Base-by-base conservation (phyloP, 306 rosid genomes). In the Trifolium dubium region DNA sequence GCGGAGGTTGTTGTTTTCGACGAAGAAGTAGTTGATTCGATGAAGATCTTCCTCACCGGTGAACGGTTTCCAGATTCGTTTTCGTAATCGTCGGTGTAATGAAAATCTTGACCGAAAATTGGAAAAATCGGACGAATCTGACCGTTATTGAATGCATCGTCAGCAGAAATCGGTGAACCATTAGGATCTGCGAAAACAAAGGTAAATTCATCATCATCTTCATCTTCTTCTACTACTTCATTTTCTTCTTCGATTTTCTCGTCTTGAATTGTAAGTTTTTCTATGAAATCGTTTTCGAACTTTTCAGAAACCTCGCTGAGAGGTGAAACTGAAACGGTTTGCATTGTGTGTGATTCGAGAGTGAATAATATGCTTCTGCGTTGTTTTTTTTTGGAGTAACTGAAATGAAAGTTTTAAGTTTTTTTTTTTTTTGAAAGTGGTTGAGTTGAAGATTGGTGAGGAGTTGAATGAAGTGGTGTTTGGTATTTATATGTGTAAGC, bases 41-140 rank as follows among this genome's bases (percentile, higher is more conserved):
- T 64, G 39, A 93, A 91, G 1, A 92, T 34, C 81, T 79, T 92
- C 82, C 50, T 89, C 66, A 91, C 3, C 23, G 88, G 89, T 39
- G 88, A 77, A 5, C 85, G 77, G 23, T 44, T 71, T 32, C 77
- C 61, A 1, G 51, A 37, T n/a, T 23, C 77, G 14, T 83, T 83
- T 23, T 75, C 78, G 47, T 46, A 43, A 0, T 23, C 79, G 18
- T 81, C 83, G 8, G 83, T 28, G 43, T 84, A 77, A 10, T 88
- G 84, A 6, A 92, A 89, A 78, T 81, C 81, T 60, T 59, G 85
- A 76, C 86, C 79, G 72, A 92, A 90, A 8, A 92, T 13, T 6
- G 98, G 98, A 13, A 70, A 89, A 3, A 82, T 49, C 6, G 90
- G 85, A 3, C 92, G 92, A 83, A 94, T 89, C 84, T 83, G 91